A percentile compares a stretch with the other conserved stretches of the same genome.
These are phyloP conservation scores for Fusarium floridanum DNA, from an alignment of 2,329 filamentous ascomycete genomes.

Conservation along the genomic window DNA sequence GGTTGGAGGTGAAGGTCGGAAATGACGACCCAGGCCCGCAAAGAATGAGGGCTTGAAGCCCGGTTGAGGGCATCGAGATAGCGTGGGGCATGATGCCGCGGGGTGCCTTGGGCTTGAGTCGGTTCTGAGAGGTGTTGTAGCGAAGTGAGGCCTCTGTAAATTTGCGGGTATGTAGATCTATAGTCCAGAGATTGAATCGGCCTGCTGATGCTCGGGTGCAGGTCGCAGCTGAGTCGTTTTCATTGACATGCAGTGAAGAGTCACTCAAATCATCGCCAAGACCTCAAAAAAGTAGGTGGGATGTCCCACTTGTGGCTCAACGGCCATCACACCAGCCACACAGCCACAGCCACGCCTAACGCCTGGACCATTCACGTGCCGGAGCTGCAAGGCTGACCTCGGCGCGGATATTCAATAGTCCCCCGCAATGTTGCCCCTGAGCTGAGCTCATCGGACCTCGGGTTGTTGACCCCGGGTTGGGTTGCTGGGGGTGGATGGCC, in stretches of 20 bases:
- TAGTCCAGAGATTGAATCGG: not conserved
- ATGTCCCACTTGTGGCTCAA: constrained; percentile 46
- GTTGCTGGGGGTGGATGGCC: constrained; percentile 46
- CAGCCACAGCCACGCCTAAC: not conserved
- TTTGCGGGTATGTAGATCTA: not conserved
- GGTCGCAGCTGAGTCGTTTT: constrained; percentile 36
- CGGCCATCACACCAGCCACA: constrained; percentile 23
- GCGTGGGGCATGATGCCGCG: constrained; percentile 77
- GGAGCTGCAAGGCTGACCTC: constrained; percentile 29
- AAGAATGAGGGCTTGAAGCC: constrained; percentile 85
- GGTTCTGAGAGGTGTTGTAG: not conserved
- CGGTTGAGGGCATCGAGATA: constrained; percentile 77
- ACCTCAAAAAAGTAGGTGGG: constrained; percentile 44
- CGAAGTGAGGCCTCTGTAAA: not conserved
- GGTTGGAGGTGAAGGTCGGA: constrained; percentile 84
- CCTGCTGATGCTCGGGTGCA: constrained; percentile 13
- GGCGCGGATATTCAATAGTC: constrained; percentile 47
- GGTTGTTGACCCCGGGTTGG: constrained; percentile 34
- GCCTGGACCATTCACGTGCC: constrained; percentile 39
- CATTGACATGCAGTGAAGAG: constrained; percentile 42
- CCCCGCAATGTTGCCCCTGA: constrained; percentile 44
- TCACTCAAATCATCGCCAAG: constrained; percentile 45
- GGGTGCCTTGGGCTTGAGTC: constrained; percentile 21
- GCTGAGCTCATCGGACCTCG: constrained; percentile 46
- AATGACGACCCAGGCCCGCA: constrained; percentile 87